Conservation (phyloP, 805 yeast genomes). For the Candida nitratophila region DNA sequence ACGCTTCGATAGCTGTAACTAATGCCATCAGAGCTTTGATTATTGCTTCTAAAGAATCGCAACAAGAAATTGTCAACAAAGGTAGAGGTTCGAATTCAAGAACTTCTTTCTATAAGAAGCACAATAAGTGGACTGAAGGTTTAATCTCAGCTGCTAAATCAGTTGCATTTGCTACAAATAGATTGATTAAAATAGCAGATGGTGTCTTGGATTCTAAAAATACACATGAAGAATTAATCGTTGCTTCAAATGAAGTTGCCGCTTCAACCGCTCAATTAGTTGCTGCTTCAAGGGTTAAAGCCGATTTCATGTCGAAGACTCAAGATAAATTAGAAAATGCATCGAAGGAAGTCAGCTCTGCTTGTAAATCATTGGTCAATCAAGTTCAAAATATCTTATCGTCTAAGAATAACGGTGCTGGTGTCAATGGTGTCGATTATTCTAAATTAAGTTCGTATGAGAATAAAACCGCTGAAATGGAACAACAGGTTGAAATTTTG, state of each 20-base stretch:
- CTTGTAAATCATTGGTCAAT: conserved; percentile 65
- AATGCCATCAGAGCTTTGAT: conserved; percentile 69
- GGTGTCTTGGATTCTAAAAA: conserved; percentile 59
- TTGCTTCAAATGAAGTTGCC: conserved; percentile 87
- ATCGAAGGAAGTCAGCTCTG: conserved; percentile 61
- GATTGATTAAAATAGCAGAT: conserved; percentile 81
- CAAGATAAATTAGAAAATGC: conserved; percentile 69
- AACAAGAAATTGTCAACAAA: conserved; percentile 60
- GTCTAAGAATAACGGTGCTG: conserved; percentile 20
- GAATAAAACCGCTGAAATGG: conserved; percentile 83
- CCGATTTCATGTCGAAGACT: conserved; percentile 65
- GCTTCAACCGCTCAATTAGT: conserved; percentile 90
- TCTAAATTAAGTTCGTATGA: conserved; percentile 66
- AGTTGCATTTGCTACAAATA: conserved; percentile 75
- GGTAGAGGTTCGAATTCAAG: conserved; percentile 60
- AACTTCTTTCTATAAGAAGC: conserved; percentile 76
- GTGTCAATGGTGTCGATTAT: conserved; percentile 47
- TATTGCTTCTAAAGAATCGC: conserved; percentile 72
- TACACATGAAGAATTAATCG: conserved; percentile 76
- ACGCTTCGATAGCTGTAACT: conserved; percentile 76
- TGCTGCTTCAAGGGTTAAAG: conserved; percentile 85
- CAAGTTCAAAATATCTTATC: conserved; percentile 57
- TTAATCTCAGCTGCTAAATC: conserved; percentile 83
- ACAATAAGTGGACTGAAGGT: conserved; percentile 92
- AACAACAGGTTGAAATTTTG: conserved; percentile 85